Base-by-base conservation (phyloP, 257 asterid genomes). In the Solanum appendiculatum region DNA sequence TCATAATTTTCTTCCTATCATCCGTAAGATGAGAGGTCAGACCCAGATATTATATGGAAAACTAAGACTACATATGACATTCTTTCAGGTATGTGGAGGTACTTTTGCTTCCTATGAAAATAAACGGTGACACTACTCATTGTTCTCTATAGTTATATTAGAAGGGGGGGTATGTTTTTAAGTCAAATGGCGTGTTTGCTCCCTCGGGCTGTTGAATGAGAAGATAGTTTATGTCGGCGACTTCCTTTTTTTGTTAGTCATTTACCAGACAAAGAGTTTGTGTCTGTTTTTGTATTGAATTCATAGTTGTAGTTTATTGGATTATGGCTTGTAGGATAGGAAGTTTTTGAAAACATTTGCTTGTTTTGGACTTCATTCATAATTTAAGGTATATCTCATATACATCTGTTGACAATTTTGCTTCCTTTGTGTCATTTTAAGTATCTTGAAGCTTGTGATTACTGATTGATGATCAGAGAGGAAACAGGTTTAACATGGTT, bases 41-140 rank as follows among this genome's bases (percentile, higher is more conserved):
- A 73, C 63, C 37, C 73, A 68, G 27, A 33, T 48, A 51, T 88
- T 88, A 80, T 81, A 77, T 87, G 89, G 34, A 73, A 21, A 37
- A 63, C 56, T 82, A 70, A 74, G 78, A 46, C 23, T 78, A 86
- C 46, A 29, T 51, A 39, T 75, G 40, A 74, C 85, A 82, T 90
- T 88, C 72, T 90, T 88, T 85, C 87, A 86, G 87, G 73, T 86
- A 54, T 58, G 70, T 51, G 73, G 85, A 48, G 42, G 60, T 87
- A 63, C 36, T 20, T 29, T 31, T 72, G 82, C 70, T 70, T 72
- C 86, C 87, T 86, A 68, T 7, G 51, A 80, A 86, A 31, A 63
- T 34, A 34, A 42, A 81, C 39, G 84, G 14, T 84, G 81, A 21
- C 2, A 10, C 34, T 36, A 64, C 82, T 68, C 29, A 15, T 42